phyloP scores from a whole-genome alignment of 2,329 filamentous ascomycete species.

The Neonectria faginata region DNA sequence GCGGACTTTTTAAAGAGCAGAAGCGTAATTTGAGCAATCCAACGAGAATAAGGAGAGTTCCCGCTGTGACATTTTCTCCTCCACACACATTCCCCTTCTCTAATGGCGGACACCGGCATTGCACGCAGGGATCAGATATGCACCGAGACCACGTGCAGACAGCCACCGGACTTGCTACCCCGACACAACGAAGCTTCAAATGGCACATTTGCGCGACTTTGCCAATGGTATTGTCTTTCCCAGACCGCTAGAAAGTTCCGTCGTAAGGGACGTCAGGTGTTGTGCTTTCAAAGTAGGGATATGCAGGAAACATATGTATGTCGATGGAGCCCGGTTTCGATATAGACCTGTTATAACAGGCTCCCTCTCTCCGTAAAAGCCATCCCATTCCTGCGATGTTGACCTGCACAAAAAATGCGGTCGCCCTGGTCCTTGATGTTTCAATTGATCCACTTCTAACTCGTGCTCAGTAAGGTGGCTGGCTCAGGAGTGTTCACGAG shows the following conservation, averaged over 20 bases:
- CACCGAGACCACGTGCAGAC: slow-evolving; percentile 12
- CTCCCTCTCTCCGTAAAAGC: slow-evolving; percentile 8
- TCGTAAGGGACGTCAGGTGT: slow-evolving; percentile 15
- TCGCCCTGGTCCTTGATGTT: slow-evolving; percentile 16
- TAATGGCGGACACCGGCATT: background rate
- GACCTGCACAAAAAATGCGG: slow-evolving; percentile 14
- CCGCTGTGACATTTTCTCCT: background rate
- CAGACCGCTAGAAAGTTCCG: slow-evolving; percentile 25
- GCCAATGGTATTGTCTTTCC: slow-evolving; percentile 4
- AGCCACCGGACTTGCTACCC: background rate
- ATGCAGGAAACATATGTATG: slow-evolving; percentile 19
- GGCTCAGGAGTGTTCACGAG: slow-evolving; percentile 32
- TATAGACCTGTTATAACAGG: slow-evolving; percentile 14
- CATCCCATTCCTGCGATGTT: slow-evolving; percentile 2
- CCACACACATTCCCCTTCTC: background rate
- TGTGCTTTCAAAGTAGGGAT: slow-evolving; percentile 5
- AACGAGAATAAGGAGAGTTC: background rate
- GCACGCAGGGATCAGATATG: background rate
- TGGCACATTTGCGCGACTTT: slow-evolving; percentile 9
- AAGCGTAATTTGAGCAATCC: background rate
- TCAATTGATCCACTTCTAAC: slow-evolving; percentile 16
- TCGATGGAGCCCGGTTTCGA: slow-evolving; percentile 7
- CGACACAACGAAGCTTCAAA: slow-evolving; percentile 3
- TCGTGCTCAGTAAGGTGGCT: slow-evolving; percentile 5
- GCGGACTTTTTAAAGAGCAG: too few relatives aligned